Base-by-base conservation (phyloP, 2,329 filamentous ascomycete species). In the Fusarium cicatricum region DNA sequence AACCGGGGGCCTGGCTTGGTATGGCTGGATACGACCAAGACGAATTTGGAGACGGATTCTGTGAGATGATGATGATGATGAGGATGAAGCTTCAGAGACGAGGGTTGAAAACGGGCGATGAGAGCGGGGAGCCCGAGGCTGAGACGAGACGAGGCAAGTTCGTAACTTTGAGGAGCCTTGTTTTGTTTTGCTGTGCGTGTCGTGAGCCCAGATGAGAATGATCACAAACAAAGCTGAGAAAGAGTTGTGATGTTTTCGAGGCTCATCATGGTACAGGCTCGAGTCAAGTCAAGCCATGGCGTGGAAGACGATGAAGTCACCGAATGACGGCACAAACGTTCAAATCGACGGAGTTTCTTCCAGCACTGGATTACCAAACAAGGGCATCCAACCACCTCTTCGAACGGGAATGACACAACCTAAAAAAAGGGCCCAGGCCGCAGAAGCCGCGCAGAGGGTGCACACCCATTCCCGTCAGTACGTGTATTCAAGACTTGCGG, bases 221-320 rank as follows among this genome's bases (percentile, higher is more conserved):
- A 14, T 32, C 29, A 32, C 33, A 8, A 26, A 8, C 31, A 55
- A 40, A 21, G 21, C 23, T 28, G 11, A 48, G 23, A 8, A 31
- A 49, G 38, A 32, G 29, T 41, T 26, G 51, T 49, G 55, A 40
- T 39, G 49, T 56, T 43, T 34, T 36, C 11, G n/a, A 33, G 34
- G 15, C 32, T 53, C 17, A 37, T n/a, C n/a, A n/a, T n/a, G n/a
- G n/a, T n/a, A n/a, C n/a, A n/a, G n/a, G n/a, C 45, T 38, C 26
- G 12, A 40, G 17, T 29, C 37, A 19, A 31, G 43, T 54, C 48
- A 43, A 47, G 38, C n/a, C 29, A 38, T 53, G 53, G 53, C 17
- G 54, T 44, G 28, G 26, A 17, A 36, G 15, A 42, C n/a, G 37
- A 61, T 58, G 43, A 58, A 61, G 47, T 61, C 58, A 61, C 57